Conservation (phyloP, 139 green algal genomes). For the Haematococcus sp. region DNA sequence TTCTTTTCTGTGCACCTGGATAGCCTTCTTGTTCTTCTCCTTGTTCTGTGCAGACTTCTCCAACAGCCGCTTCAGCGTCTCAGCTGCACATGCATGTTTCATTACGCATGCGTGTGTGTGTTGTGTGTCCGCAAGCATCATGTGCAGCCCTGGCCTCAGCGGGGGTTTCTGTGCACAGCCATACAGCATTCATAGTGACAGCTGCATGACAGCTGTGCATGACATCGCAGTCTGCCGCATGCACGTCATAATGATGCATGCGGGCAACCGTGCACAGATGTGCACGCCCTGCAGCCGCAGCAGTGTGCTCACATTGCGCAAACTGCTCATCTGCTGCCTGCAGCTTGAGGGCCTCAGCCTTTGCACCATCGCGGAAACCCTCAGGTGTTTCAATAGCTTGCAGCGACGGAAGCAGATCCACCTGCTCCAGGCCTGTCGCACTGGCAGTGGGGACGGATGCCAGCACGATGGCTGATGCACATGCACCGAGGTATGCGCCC, state of each 20-base stretch:
- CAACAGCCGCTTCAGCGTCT: conserved; percentile 20
- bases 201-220: too few species aligned
- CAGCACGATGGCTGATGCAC: conserved; percentile 5
- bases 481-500: background rate
- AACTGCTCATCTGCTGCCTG: conserved; percentile 16
- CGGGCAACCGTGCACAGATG: too few species aligned
- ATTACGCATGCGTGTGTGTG: conserved; percentile 18
- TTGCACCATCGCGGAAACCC: background rate
- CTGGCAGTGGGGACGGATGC: background rate
- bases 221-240: too few species aligned
- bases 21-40: conserved; percentile 46
- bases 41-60: conserved; percentile 28
- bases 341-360: conserved; percentile 24
- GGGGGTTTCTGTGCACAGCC: background rate
- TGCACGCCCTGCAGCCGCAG: background rate
- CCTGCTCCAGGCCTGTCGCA: conserved; percentile 8
- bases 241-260: too few species aligned
- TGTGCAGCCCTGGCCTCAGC: background rate
- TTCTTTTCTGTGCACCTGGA: conserved; percentile 7
- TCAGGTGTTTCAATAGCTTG: conserved; percentile 4
- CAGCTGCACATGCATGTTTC: background rate
- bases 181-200: background rate
- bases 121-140: conserved; percentile 2
- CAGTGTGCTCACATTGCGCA: conserved; percentile 1
- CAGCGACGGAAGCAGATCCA: conserved; percentile 10